A percentile compares a stretch with the other conserved stretches of the same genome.
phyloP scores from a whole-genome alignment of 1,284 basidiomycete genomes.

The Puccinia triticina region DNA sequence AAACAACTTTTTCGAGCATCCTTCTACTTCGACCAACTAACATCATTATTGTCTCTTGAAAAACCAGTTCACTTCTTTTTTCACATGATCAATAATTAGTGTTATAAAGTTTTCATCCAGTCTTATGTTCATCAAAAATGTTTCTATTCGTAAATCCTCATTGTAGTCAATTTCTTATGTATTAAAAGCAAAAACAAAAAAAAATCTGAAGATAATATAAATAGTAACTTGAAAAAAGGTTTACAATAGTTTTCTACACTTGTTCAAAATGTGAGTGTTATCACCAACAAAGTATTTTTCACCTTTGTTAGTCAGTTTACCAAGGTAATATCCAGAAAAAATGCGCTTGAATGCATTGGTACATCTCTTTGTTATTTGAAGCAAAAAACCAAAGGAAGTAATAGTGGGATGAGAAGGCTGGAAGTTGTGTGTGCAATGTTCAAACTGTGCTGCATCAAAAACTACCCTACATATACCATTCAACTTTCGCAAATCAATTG shows the following conservation, averaged over 20 bases:
- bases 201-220: no score
- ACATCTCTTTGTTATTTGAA: not conserved
- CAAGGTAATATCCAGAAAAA: not conserved
- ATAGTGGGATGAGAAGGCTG: not conserved
- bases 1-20: not conserved
- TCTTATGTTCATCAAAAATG: no score
- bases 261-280: no score
- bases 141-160: no score
- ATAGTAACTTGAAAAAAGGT: no score
- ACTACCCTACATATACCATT: slow-evolving; percentile 3
- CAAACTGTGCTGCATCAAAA: not conserved
- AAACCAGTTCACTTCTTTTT: no score
- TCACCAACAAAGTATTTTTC: not conserved
- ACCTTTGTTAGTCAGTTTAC: not conserved
- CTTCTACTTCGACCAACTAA: not conserved
- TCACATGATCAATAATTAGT: no score
- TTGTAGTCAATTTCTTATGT: no score
- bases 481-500: not conserved
- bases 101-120: no score
- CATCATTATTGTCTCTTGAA: no score
- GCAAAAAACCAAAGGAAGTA: slow-evolving; percentile 5
- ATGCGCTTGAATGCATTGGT: not conserved
- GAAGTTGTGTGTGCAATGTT: slow-evolving; percentile 8
- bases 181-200: no score
- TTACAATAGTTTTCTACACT: no score